Evolutionary conservation across 2,329 filamentous ascomycete genomes (phyloP).

Genomic region (Trichoderma harzianum): DNA sequence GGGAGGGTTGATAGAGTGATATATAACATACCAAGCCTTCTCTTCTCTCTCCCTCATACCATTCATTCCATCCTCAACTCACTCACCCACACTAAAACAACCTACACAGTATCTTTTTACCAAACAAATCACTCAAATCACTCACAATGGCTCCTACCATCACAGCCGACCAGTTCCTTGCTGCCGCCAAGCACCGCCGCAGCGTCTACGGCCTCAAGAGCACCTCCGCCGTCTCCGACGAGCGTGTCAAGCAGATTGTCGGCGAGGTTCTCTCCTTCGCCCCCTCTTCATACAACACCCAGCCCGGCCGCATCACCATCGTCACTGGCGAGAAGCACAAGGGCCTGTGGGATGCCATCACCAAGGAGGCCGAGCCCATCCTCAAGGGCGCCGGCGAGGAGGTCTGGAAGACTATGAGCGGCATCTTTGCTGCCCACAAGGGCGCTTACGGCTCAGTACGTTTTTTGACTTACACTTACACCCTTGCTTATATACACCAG

Average conservation of each 20-base stretch:
- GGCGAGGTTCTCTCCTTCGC: conserved; percentile 61
- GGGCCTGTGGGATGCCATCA: conserved; percentile 76
- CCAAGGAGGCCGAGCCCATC: conserved; percentile 36
- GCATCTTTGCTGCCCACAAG: conserved; percentile 55
- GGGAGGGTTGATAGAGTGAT: background rate
- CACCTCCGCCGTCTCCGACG: conserved; percentile 49
- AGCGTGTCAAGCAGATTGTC: conserved; percentile 63
- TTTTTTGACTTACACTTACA: conserved; percentile 47
- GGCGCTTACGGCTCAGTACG: conserved; percentile 75
- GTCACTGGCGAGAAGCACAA: conserved; percentile 81
- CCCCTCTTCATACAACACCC: conserved; percentile 85
- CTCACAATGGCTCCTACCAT: background rate
- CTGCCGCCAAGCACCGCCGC: conserved; percentile 65
- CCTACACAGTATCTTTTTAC: background rate
- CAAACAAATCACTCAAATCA: background rate
- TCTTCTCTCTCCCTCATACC: background rate
- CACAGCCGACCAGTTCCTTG: conserved; percentile 50
- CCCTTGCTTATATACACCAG: too few species aligned
- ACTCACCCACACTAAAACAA: background rate
- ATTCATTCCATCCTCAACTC: background rate
- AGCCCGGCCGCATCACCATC: conserved; percentile 74
- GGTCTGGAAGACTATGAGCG: conserved; percentile 51
- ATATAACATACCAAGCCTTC: background rate
- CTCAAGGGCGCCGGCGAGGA: conserved; percentile 56
- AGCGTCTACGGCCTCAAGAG: conserved; percentile 66